Evolutionary conservation across 768 basidiomycete species (phyloP).

Genomic region (Lepiota venenata): DNA sequence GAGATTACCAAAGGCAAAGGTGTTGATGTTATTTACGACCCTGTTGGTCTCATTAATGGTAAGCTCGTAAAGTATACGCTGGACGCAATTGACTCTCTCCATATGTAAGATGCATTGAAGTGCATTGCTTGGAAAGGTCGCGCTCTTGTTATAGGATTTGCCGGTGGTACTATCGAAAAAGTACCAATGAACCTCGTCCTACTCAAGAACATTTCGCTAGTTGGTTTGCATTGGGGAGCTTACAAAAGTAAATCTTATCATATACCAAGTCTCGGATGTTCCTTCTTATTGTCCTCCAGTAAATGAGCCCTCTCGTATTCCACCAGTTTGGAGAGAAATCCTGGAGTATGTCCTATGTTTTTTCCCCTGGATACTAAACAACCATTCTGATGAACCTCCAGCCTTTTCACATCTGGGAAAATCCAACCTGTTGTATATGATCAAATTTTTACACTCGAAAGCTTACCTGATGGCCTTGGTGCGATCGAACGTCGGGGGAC

Average conservation of each 20-base stretch:
- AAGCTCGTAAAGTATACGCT: slow-evolving; percentile 12
- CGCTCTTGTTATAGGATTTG: slow-evolving; percentile 91
- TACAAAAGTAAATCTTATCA: slow-evolving; percentile 48
- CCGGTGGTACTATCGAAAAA: slow-evolving; percentile 81
- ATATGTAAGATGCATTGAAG: slow-evolving; percentile 68
- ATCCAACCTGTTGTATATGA: slow-evolving; percentile 70
- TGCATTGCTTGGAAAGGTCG: slow-evolving; percentile 96
- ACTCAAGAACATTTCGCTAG: slow-evolving; percentile 80
- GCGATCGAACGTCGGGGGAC: slow-evolving; percentile 83
- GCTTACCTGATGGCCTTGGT: slow-evolving; percentile 59
- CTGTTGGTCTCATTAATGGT: slow-evolving; percentile 78
- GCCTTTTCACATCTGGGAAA: slow-evolving; percentile 65
- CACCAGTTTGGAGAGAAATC: slow-evolving; percentile 69
- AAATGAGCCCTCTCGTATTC: slow-evolving; percentile 63
- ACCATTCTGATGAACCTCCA: slow-evolving; percentile 21
- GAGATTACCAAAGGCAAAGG: slow-evolving; percentile 81
- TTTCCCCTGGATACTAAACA: not conserved
- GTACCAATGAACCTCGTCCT: slow-evolving; percentile 82
- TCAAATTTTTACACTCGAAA: slow-evolving; percentile 65
- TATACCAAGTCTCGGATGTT: not conserved
- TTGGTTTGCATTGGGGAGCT: slow-evolving; percentile 88
- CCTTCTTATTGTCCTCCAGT: slow-evolving; percentile 30
- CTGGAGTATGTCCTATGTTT: slow-evolving; percentile 43
- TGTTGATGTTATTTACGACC: slow-evolving; percentile 85
- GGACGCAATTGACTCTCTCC: not conserved